These are phyloP conservation scores for Venturia effusa DNA, from an alignment of 2,329 filamentous ascomycete genomes.

Conservation along the genomic window DNA sequence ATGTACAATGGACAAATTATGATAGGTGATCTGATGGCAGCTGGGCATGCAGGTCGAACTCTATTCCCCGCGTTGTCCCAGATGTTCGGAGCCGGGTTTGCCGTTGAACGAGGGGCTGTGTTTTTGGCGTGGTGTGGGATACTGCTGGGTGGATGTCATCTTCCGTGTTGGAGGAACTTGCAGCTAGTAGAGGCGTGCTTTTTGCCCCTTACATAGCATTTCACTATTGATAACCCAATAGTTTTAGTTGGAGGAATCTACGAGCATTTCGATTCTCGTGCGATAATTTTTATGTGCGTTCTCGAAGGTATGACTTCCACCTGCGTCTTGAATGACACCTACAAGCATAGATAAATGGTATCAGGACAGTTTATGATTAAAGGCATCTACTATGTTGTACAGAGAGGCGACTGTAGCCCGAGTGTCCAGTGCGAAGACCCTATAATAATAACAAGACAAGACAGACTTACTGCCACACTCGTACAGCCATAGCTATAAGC, in stretches of 20 bases:
- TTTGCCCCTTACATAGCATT: too few relatives aligned
- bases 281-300: too few relatives aligned
- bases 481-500: conserved; percentile 18
- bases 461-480: conserved; percentile 16
- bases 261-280: too few relatives aligned
- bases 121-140: background rate
- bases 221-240: too few relatives aligned
- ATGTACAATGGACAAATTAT: background rate
- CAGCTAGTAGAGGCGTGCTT: too few relatives aligned
- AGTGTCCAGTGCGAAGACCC: conserved; percentile 15
- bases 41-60: background rate
- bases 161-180: background rate
- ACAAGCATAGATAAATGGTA: background rate
- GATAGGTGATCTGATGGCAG: background rate
- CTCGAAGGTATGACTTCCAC: too few relatives aligned
- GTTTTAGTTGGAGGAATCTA: too few relatives aligned
- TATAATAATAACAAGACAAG: conserved; percentile 17
- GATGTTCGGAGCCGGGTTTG: background rate
- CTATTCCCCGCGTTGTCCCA: background rate
- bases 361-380: background rate
- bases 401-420: conserved; percentile 8
- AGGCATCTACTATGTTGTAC: conserved; percentile 6
- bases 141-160: background rate
- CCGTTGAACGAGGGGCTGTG: background rate
- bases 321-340: background rate